Evolutionary conservation across 106 monocot genomes (phyloP), one percentile per base, ranked within the genome.

Genomic region (Triglochin maritima): DNA sequence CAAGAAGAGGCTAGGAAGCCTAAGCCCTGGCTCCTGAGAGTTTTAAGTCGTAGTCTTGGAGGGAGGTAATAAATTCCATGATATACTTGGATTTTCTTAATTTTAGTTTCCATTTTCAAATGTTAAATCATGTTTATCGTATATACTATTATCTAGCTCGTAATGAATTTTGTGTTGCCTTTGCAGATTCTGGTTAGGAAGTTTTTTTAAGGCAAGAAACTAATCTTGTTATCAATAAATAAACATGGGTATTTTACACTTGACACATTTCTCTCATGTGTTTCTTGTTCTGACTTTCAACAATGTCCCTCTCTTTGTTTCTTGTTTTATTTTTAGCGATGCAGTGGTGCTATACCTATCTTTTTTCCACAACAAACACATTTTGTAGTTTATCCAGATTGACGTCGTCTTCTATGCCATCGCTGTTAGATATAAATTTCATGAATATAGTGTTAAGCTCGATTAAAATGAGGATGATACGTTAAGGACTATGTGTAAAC

Each of bases 171-270:
- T 75, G 55, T 45, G 9, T 77, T 81, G 70, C 2, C 76, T 49
- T 49, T 74, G 49, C 86, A 98, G 96, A 72, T 98, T 98, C 77
- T 88, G 91, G 91, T 74, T 98, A 44, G 96, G 96, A 67, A 88
- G 96, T 0, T 57, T 98, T 83, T 98, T 98, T 71, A 98, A 98
- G 96, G 96, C 88, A 82, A 70, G 47, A 12, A 66, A 7, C 12
- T 62, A n/a, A 57, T 44, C 44, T 9, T 49, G 56, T 14, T 49
- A n/a, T 58, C 57, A 17, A 45, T 71, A 44, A 61, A 61, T 29
- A 42, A 10, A 61, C 44, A 42, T 42, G 41, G 42, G 44, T 61
- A 29, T 4, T 61, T 42, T 42, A 10, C 60, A 42, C 17, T 61
- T 44, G 17, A 6, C 44, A 9, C 5, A 9, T 62, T 6, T 11